Evolutionary conservation across 495 filamentous ascomycete genomes (phyloP).

Genomic region (Aspergillus kassunensis): DNA sequence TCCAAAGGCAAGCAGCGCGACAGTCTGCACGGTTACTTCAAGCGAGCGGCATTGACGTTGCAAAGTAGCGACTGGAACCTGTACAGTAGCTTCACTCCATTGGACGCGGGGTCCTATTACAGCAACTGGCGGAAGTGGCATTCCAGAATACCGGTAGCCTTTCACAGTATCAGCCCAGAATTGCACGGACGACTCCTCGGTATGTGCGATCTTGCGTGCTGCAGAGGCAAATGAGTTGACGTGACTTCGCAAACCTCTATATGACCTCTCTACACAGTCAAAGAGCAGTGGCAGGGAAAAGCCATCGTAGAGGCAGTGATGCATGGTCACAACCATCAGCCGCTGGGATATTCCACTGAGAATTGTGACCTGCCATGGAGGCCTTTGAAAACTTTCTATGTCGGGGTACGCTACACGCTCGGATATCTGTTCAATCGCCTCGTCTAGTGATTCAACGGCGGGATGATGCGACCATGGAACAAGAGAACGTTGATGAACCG

Average conservation of each 20-base stretch:
- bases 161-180: constrained; percentile 40
- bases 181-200: constrained; percentile 18
- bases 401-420: background rate
- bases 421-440: background rate
- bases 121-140: constrained; percentile 15
- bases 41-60: constrained; percentile 49
- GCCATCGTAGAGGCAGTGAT: constrained; percentile 78
- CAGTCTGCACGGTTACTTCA: constrained; percentile 68
- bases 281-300: constrained; percentile 61
- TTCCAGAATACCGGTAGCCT: constrained; percentile 21
- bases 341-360: constrained; percentile 7
- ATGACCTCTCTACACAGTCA: constrained; percentile 31
- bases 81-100: constrained; percentile 23
- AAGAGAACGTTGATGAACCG: background rate
- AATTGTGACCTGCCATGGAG: constrained; percentile 4
- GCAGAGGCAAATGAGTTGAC: background rate
- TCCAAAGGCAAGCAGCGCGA: constrained; percentile 66
- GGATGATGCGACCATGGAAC: background rate
- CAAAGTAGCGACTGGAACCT: constrained; percentile 36
- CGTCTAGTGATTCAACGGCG: background rate
- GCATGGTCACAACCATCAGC: constrained; percentile 54
- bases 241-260: background rate
- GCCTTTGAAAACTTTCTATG: background rate
- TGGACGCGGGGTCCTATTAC: constrained; percentile 21
- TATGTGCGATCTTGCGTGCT: background rate